A percentile compares a stretch with the other conserved stretches of the same genome.
Conservation (phyloP, 371 early-diverging fungal genomes). For the Mortierella sp. region DNA sequence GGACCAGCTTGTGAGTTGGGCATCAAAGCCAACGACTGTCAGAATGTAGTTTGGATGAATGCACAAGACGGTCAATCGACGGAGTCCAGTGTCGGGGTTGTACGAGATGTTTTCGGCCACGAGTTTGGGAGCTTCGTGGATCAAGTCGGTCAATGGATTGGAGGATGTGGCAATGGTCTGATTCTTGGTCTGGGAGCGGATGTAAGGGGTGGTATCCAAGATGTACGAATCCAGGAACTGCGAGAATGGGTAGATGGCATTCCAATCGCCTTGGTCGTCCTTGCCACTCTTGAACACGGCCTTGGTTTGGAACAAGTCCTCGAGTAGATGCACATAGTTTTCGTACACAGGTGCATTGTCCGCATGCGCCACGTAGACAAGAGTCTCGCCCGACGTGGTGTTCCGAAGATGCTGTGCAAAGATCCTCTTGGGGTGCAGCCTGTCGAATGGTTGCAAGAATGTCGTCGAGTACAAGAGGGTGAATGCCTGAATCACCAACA, state of each 20-base stretch:
- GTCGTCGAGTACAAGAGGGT: constrained; percentile 57
- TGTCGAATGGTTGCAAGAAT: constrained; percentile 66
- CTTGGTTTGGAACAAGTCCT: constrained; percentile 53
- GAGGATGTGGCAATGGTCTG: constrained; percentile 42
- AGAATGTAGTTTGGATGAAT: constrained; percentile 71
- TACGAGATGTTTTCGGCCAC: constrained; percentile 61
- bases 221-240: constrained; percentile 73
- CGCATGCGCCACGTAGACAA: constrained; percentile 68
- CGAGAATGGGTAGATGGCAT: constrained; percentile 75
- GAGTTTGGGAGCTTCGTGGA: constrained; percentile 58
- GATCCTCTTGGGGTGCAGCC: constrained; percentile 74
- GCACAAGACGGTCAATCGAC: constrained; percentile 64
- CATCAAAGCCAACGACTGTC: constrained; percentile 75
- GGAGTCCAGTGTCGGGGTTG: constrained; percentile 60
- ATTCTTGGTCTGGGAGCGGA: constrained; percentile 53
- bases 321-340: constrained; percentile 57
- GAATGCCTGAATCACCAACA: constrained; percentile 54
- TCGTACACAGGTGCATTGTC: constrained; percentile 71
- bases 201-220: constrained; percentile 65
- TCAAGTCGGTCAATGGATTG: constrained; percentile 27
- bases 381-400: constrained; percentile 68
- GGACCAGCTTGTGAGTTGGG: constrained; percentile 71
- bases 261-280: constrained; percentile 66
- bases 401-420: constrained; percentile 75
- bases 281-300: constrained; percentile 53